Percentiles rank a stretch among this genome's conserved stretches.
Conservation (phyloP, 83 land plant species). For the Diphasiastrum complanatum region DNA sequence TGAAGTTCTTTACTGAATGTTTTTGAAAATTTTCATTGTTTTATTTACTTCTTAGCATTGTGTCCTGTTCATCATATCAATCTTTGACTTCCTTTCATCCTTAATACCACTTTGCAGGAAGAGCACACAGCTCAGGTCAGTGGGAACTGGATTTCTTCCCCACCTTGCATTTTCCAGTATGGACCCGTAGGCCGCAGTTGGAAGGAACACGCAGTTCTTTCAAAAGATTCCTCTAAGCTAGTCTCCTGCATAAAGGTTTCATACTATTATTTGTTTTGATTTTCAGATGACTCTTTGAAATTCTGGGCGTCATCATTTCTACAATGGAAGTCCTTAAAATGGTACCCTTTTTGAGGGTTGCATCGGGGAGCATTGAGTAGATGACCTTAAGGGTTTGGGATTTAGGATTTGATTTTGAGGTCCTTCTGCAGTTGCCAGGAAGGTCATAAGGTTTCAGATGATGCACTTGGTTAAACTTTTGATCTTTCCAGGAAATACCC, state of each 20-base stretch:
- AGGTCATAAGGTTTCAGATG: neutral
- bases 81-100: too few relatives aligned
- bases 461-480: too few relatives aligned
- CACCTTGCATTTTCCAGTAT: constrained; percentile 28
- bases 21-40: too few relatives aligned
- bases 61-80: too few relatives aligned
- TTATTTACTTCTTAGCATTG: too few relatives aligned
- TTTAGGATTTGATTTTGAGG: neutral
- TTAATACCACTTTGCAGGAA: constrained; percentile 12
- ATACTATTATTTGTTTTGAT: neutral
- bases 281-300: neutral
- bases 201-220: constrained; percentile 31
- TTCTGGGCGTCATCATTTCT: neutral
- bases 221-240: constrained; percentile 27
- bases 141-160: constrained; percentile 17
- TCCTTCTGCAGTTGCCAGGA: constrained; percentile 1
- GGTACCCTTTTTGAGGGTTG: neutral
- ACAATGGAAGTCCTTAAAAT: neutral
- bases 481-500: too few relatives aligned
- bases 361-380: neutral
- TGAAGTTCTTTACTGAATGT: too few relatives aligned
- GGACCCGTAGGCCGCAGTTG: constrained; percentile 25
- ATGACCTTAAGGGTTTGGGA: neutral
- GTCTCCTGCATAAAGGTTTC: constrained; percentile 30
- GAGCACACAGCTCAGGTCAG: constrained; percentile 8